Percentiles rank a stretch among this genome's conserved stretches.
These are phyloP conservation scores for Ploettnerulaceae sp. DNA, from an alignment of 2,329 filamentous ascomycete genomes.

Conservation along the genomic window DNA sequence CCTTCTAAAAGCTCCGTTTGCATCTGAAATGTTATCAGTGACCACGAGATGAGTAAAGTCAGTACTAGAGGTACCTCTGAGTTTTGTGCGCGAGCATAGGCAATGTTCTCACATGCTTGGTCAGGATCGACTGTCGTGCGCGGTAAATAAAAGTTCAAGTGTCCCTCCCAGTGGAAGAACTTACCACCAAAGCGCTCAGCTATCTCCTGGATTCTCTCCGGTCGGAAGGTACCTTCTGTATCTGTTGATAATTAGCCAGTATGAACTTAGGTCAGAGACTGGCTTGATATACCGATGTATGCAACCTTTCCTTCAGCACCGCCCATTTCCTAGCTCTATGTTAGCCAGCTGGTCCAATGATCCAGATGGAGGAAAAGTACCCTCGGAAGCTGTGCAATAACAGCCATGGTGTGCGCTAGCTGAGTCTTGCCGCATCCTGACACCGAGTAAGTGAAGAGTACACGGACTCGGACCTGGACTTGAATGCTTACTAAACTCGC, in stretches of 20 bases:
- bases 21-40: slow-evolving; percentile 35
- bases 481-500: slow-evolving; percentile 48
- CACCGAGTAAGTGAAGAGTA: background rate
- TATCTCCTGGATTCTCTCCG: slow-evolving; percentile 62
- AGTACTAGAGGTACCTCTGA: slow-evolving; percentile 44
- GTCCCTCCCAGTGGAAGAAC: background rate
- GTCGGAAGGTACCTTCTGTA: slow-evolving; percentile 61
- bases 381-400: slow-evolving; percentile 52
- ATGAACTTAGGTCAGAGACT: background rate
- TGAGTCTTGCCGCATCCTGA: slow-evolving; percentile 63
- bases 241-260: slow-evolving; percentile 32
- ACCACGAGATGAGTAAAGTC: background rate
- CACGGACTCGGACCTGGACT: too few relatives aligned
- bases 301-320: slow-evolving; percentile 65
- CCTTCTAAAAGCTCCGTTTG: slow-evolving; percentile 56
- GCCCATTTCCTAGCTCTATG: slow-evolving; percentile 46
- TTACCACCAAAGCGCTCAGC: slow-evolving; percentile 56
- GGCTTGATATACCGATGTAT: slow-evolving; percentile 52
- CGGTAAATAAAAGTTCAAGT: slow-evolving; percentile 11
- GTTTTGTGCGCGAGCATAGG: slow-evolving; percentile 59
- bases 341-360: background rate
- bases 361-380: slow-evolving; percentile 20
- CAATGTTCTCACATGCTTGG: slow-evolving; percentile 61
- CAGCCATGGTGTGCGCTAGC: slow-evolving; percentile 63
- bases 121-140: slow-evolving; percentile 45